Evolutionary conservation across 129 eudicot genomes (phyloP).

Genomic region (Sambucus nigra): DNA sequence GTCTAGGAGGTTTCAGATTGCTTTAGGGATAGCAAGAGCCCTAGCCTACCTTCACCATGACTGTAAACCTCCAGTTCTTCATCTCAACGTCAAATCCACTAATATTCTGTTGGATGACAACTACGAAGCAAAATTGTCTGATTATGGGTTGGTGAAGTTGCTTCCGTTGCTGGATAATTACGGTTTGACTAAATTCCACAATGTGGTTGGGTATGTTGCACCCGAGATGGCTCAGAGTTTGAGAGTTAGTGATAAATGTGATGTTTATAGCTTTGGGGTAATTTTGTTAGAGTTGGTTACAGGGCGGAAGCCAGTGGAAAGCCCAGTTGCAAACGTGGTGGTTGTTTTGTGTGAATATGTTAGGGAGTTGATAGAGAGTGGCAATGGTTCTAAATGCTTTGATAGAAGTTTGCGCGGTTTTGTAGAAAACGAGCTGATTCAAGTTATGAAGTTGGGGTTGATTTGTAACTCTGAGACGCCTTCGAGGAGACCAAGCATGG

Average conservation of each 20-base stretch:
- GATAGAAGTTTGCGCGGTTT: slow-evolving; percentile 71
- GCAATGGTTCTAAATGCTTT: slow-evolving; percentile 65
- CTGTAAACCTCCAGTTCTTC: slow-evolving; percentile 84
- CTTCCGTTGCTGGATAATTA: slow-evolving; percentile 62
- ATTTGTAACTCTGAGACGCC: slow-evolving; percentile 60
- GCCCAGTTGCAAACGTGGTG: slow-evolving; percentile 48
- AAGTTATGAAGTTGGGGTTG: slow-evolving; percentile 87
- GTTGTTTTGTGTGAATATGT: slow-evolving; percentile 85
- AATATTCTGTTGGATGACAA: slow-evolving; percentile 66
- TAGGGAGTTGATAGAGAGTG: slow-evolving; percentile 63
- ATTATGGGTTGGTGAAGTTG: slow-evolving; percentile 69
- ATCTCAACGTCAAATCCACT: slow-evolving; percentile 78
- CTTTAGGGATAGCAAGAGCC: slow-evolving; percentile 78
- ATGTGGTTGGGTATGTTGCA: slow-evolving; percentile 83
- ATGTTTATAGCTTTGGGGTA: slow-evolving; percentile 90
- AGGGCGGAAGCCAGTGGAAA: slow-evolving; percentile 83
- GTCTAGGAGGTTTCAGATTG: slow-evolving; percentile 73
- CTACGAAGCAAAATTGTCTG: slow-evolving; percentile 66
- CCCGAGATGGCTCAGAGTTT: slow-evolving; percentile 88
- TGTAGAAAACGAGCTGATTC: slow-evolving; percentile 76
- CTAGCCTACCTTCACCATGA: slow-evolving; percentile 93
- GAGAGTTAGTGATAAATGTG: slow-evolving; percentile 72
- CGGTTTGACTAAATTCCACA: slow-evolving; percentile 59
- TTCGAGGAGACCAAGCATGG: slow-evolving; percentile 89
- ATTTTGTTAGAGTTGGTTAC: slow-evolving; percentile 85